Evolutionary conservation across 1,139 yeast species (phyloP).

Genomic region (Pichia sp.): DNA sequence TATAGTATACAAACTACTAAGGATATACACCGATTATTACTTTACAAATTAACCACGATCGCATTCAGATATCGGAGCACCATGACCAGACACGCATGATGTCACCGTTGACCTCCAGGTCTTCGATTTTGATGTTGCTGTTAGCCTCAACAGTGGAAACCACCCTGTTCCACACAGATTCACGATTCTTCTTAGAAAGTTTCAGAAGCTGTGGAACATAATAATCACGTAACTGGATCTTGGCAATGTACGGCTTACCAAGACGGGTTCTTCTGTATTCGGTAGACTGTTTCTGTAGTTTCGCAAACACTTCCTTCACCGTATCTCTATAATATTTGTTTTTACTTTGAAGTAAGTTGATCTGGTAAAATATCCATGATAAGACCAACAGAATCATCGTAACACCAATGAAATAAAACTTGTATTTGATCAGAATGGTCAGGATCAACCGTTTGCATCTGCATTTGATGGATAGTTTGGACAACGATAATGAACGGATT

Average conservation of each 20-base stretch:
- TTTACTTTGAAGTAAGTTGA: slow-evolving; percentile 30
- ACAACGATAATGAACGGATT: slow-evolving; percentile 73
- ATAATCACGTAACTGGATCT: slow-evolving; percentile 76
- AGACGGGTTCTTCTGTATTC: slow-evolving; percentile 36
- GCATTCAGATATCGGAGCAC: slow-evolving; percentile 55
- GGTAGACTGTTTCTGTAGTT: slow-evolving; percentile 41
- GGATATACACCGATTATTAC: too few relatives aligned
- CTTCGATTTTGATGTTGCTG: slow-evolving; percentile 56
- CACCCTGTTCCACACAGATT: slow-evolving; percentile 64
- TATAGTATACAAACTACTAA: too few relatives aligned
- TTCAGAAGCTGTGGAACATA: slow-evolving; percentile 40
- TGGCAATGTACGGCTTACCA: slow-evolving; percentile 55
- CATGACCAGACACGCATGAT: slow-evolving; percentile 91
- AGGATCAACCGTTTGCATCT: slow-evolving; percentile 55
- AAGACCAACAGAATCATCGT: slow-evolving; percentile 27
- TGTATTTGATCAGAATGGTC: slow-evolving; percentile 47
- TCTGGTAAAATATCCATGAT: slow-evolving; percentile 31
- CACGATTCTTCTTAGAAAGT: slow-evolving; percentile 42
- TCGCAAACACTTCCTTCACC: slow-evolving; percentile 45
- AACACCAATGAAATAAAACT: slow-evolving; percentile 36
- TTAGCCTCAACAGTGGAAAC: slow-evolving; percentile 61
- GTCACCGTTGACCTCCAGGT: slow-evolving; percentile 79
- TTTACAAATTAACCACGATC: too few relatives aligned
- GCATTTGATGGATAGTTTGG: slow-evolving; percentile 62
- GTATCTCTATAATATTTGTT: slow-evolving; percentile 37